phyloP scores from a whole-genome alignment of 768 basidiomycete genomes.

The Amanita muscaria region DNA sequence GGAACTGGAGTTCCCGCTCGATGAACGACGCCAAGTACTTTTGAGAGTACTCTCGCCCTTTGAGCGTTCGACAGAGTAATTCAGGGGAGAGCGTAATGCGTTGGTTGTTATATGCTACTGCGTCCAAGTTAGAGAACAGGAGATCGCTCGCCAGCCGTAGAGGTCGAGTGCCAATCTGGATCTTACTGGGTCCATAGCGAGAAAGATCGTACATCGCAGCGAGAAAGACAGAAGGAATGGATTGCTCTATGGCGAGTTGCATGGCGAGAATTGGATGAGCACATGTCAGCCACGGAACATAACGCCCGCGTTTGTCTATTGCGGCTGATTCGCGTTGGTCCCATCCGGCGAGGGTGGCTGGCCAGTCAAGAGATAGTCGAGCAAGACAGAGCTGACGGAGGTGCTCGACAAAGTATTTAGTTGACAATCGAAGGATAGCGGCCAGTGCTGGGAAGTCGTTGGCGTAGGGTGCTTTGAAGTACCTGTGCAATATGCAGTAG shows the following conservation, averaged over 20 bases:
- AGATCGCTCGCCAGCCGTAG: conserved; percentile 8
- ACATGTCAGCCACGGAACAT: conserved; percentile 48
- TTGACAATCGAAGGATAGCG: conserved; percentile 60
- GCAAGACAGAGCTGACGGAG: conserved; percentile 53
- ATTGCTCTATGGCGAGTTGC: conserved; percentile 59
- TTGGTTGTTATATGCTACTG: not conserved
- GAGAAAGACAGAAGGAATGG: conserved; percentile 48
- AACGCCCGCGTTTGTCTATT: conserved; percentile 41
- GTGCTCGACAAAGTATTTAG: conserved; percentile 68
- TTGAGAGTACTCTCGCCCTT: conserved; percentile 60
- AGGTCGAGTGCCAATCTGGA: conserved; percentile 41
- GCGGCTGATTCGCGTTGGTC: conserved; percentile 54
- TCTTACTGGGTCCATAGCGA: conserved; percentile 64
- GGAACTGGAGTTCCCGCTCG: conserved; percentile 41
- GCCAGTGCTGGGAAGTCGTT: conserved; percentile 52
- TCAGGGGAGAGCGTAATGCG: conserved; percentile 25
- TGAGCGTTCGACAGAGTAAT: conserved; percentile 35
- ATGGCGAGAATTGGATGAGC: conserved; percentile 66
- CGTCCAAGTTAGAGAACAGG: not conserved
- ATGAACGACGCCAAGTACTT: conserved; percentile 56
- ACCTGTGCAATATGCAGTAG: conserved; percentile 34
- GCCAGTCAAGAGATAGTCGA: conserved; percentile 59
- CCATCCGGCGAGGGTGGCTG: conserved; percentile 58
- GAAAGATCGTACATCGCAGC: conserved; percentile 69
- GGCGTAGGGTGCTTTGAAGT: conserved; percentile 40